These are phyloP conservation scores for Hymenoscyphus fraxineus DNA, from an alignment of 2,329 filamentous ascomycete species.

Conservation along the genomic window DNA sequence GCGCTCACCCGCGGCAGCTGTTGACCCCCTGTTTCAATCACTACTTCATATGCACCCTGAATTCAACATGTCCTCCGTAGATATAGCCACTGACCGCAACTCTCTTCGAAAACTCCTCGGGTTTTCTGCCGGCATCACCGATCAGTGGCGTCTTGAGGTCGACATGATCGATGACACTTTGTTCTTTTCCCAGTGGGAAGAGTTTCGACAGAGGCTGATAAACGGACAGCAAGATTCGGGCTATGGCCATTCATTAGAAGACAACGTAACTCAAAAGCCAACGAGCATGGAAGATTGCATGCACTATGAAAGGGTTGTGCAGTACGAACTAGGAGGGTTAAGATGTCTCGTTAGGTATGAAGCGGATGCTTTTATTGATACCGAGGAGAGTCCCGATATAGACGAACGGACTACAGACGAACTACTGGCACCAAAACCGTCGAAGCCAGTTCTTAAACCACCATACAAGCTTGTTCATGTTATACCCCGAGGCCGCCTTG, in stretches of 20 bases:
- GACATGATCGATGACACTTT: conserved; percentile 35
- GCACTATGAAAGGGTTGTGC: conserved; percentile 28
- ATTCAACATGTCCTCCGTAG: conserved; percentile 25
- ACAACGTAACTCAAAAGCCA: conserved; percentile 26
- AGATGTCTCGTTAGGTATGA: conserved; percentile 32
- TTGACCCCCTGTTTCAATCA: conserved; percentile 31
- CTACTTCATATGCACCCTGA: conserved; percentile 21
- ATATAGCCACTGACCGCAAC: conserved; percentile 34
- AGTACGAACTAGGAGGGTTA: conserved; percentile 29
- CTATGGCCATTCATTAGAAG: conserved; percentile 36
- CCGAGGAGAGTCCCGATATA: neutral
- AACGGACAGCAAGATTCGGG: conserved; percentile 21
- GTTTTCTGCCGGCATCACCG: conserved; percentile 24
- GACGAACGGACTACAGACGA: neutral
- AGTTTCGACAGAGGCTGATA: conserved; percentile 9
- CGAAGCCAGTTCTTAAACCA: conserved; percentile 8
- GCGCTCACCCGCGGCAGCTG: conserved; percentile 29
- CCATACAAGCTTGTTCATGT: conserved; percentile 12
- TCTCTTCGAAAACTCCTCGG: conserved; percentile 31
- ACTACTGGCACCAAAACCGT: neutral
- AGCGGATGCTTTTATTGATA: conserved; percentile 29
- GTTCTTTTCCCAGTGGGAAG: conserved; percentile 34
- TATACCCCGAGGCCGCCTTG: conserved; percentile 14
- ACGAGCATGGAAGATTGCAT: conserved; percentile 22
- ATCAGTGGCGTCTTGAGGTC: conserved; percentile 34